Percentiles rank a stretch among this genome's conserved stretches.
Evolutionary conservation across 2,329 filamentous ascomycete species (phyloP).

Genomic region (Dryadomyces quercus-mongolicae): DNA sequence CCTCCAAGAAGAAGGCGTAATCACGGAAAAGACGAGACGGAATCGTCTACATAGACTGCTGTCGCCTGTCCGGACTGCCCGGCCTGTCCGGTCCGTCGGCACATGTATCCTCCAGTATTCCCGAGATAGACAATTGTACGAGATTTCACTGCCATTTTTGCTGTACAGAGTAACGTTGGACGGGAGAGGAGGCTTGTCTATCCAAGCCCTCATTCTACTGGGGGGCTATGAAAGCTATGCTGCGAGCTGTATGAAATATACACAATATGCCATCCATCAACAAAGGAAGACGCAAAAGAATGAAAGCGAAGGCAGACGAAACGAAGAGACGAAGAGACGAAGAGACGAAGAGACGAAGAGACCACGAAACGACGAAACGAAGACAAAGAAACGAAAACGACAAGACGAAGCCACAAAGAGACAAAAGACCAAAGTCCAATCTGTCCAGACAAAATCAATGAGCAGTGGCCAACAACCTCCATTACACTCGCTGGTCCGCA

Average conservation of each 20-base stretch:
- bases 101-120: too few species aligned
- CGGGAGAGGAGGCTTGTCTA: background rate
- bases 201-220: background rate
- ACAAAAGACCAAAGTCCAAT: background rate
- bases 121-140: too few species aligned
- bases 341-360: background rate
- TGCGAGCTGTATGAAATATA: background rate
- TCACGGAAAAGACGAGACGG: background rate
- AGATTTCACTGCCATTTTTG: too few species aligned
- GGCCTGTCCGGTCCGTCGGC: too few species aligned
- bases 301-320: background rate
- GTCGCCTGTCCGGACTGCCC: too few species aligned
- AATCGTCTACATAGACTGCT: background rate
- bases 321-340: background rate
- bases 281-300: background rate
- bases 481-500: constrained; percentile 55
- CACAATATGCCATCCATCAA: background rate
- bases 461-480: constrained; percentile 1
- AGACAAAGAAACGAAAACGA: background rate
- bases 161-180: too few species aligned
- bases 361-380: background rate
- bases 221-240: background rate
- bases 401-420: background rate
- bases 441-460: background rate
- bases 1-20: constrained; percentile 70